Evolutionary conservation across 2,329 filamentous ascomycete genomes (phyloP).

Genomic region (Penicillium sp.): DNA sequence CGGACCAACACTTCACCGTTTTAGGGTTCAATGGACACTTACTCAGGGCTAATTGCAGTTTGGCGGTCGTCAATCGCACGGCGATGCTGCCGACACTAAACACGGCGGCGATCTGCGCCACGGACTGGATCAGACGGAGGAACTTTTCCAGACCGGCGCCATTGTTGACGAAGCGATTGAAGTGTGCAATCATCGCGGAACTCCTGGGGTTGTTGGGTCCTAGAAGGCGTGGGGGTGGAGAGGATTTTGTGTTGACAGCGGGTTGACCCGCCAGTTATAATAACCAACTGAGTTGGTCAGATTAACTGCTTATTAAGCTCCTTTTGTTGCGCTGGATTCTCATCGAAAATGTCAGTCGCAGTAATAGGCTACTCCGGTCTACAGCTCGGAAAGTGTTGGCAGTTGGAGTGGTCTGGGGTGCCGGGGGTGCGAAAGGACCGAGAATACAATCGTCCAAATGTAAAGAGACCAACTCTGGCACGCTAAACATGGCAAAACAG

Average conservation of each 20-base stretch:
- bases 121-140: slow-evolving; percentile 38
- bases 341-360: background rate
- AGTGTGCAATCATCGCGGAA: slow-evolving; percentile 20
- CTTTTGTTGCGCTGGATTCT: background rate
- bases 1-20: background rate
- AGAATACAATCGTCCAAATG: background rate
- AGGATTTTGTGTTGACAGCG: background rate
- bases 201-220: background rate
- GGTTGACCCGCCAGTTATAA: background rate
- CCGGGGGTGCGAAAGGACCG: background rate
- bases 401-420: background rate
- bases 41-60: slow-evolving; percentile 44
- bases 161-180: slow-evolving; percentile 32
- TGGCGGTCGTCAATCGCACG: slow-evolving; percentile 35
- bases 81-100: slow-evolving; percentile 28
- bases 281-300: too few relatives aligned
- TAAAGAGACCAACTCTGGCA: background rate
- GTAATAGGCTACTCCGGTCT: background rate
- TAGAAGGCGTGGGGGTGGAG: background rate
- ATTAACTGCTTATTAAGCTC: background rate
- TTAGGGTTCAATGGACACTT: background rate
- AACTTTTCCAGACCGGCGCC: slow-evolving; percentile 37
- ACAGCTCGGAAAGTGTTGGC: background rate
- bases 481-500: background rate
- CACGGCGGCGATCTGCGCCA: slow-evolving; percentile 32